Evolutionary conservation across 352 stramenopile species (phyloP), one percentile per base, ranked within the genome.

Genomic region (Phytophthora tubulina): DNA sequence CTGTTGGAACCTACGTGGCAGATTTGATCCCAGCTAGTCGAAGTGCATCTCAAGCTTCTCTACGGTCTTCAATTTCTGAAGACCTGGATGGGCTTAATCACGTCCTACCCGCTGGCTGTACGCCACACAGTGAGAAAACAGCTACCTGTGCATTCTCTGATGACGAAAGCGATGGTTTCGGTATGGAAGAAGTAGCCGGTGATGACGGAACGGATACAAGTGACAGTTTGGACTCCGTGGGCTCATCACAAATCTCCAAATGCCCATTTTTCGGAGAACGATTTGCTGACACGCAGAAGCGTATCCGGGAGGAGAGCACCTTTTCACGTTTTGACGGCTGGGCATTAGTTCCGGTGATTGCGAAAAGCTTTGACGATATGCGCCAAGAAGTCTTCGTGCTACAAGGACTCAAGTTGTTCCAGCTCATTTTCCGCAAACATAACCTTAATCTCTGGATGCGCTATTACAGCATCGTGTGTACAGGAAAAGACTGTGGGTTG

Each of bases 301-400:
- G 95, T 14, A 85, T 99, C 36, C 83, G 84, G 30, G 75, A 82
- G 31, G 77, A 86, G 46, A 98, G 92, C 65, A 63, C 63, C 2
- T 91, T 88, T 58, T 73, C 85, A 39, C 76, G 79, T 3, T 84
- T 82, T 44, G 76, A 88, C 9, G 92, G 89, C 15, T 98, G 91
- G 90, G 86, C 97, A 50, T 72, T 98, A 27, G 72, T 90, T 55
- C 86, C 88, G 14, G 90, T 99, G 35, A 99, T 99, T 76, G 94
- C 98, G 3, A 99, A 99, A 78, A 98, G 93, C 21, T 99, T 99
- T 64, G 97, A 99, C 75, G 97, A 99, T 78, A 89, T 99, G 76
- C 84, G 97, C 5, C 97, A 99, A 78, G 97, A 99, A 70, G 94
- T 98, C 7, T 99, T 99, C 79, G 89, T 98, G 7, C 89, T 99